Evolutionary conservation across 2,329 filamentous ascomycete genomes (phyloP).

Genomic region (Talaromyces pinophilus): DNA sequence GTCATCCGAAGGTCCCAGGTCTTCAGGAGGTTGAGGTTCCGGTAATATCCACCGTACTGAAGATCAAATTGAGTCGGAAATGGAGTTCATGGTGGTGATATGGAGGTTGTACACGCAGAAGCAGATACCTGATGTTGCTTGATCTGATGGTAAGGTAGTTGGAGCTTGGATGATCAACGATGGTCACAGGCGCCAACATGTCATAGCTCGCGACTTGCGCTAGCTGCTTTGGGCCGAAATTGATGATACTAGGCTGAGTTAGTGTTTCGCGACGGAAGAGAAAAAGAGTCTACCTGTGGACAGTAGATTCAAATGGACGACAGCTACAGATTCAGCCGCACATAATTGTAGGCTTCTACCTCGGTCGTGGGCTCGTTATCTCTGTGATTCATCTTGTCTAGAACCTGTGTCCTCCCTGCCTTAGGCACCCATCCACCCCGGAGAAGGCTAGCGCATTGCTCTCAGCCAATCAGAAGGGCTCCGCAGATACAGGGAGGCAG

Average conservation of each 20-base stretch:
- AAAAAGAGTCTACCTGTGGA: neutral
- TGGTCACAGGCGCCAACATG: constrained; percentile 1
- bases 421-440: neutral
- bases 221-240: constrained; percentile 11
- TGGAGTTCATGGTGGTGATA: constrained; percentile 3
- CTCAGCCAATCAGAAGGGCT: neutral
- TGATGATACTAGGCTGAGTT: neutral
- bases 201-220: constrained; percentile 4
- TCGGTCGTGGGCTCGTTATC: neutral
- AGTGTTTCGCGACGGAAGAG: neutral
- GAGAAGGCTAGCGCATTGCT: neutral
- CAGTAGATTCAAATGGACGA: neutral
- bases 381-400: no score
- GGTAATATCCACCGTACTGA: neutral
- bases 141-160: neutral
- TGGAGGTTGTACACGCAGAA: neutral
- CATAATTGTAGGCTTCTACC: neutral
- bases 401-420: neutral
- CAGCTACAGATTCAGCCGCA: neutral
- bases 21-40: neutral
- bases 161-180: neutral
- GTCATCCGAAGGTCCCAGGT: neutral
- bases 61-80: neutral
- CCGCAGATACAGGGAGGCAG: neutral
- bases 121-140: neutral